These are phyloP conservation scores for Rhodotorula sp. DNA, from an alignment of 1,284 basidiomycete genomes.

Conservation along the genomic window DNA sequence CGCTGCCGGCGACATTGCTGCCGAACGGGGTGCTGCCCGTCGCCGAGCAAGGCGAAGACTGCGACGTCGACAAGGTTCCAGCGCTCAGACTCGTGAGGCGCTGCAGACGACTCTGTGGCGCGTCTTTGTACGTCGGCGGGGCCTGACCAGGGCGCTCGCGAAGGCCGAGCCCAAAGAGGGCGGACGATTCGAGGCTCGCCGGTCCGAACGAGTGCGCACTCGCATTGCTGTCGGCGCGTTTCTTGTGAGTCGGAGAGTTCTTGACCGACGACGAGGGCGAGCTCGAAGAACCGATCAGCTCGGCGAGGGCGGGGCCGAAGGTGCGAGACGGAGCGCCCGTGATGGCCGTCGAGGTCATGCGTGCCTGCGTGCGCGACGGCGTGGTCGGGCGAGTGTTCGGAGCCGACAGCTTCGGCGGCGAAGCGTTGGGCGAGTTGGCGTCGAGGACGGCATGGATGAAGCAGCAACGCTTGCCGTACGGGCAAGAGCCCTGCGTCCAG, in stretches of 20 bases:
- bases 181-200: constrained; percentile 1
- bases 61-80: not conserved
- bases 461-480: constrained; percentile 77
- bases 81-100: constrained; percentile 26
- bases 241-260: constrained; percentile 7
- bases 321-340: constrained; percentile 23
- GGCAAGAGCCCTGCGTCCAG: constrained; percentile 85
- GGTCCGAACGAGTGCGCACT: not conserved
- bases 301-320: constrained; percentile 32
- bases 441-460: constrained; percentile 69
- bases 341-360: constrained; percentile 31
- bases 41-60: not conserved
- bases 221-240: constrained; percentile 1
- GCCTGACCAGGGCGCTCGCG: constrained; percentile 33
- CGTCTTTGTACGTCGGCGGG: constrained; percentile 33
- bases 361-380: constrained; percentile 23
- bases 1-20: not conserved
- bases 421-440: not conserved
- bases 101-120: constrained; percentile 30
- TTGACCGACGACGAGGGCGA: constrained; percentile 15
- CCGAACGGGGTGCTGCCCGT: not conserved
- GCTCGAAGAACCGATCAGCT: constrained; percentile 18
- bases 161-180: constrained; percentile 33
- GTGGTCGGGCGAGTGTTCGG: constrained; percentile 7
- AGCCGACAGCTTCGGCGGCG: constrained; percentile 4